phyloP scores from a whole-genome alignment of 176 grass and related monocot species.

The Bolboschoenus planiculmis region DNA sequence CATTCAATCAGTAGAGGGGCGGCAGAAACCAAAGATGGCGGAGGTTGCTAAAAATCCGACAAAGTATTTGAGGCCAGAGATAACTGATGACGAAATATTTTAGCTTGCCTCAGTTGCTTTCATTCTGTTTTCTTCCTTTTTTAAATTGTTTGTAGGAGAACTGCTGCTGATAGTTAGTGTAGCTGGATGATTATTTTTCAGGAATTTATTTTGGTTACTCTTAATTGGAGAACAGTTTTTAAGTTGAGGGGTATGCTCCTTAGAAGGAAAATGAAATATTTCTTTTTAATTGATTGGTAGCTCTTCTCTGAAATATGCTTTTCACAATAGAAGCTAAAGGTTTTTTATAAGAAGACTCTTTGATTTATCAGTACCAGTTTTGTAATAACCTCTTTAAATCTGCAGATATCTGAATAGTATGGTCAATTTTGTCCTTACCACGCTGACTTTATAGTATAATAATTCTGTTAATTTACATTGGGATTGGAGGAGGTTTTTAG shows the following conservation, averaged over 20 bases:
- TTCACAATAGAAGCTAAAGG: neutral
- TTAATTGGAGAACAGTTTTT: neutral
- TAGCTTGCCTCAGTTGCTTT: slow-evolving; percentile 19
- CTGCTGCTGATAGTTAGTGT: slow-evolving; percentile 3
- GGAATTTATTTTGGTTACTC: neutral
- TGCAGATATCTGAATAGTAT: neutral
- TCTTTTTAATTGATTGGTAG: neutral
- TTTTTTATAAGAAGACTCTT: neutral
- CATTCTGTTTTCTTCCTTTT: neutral
- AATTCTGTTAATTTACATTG: neutral
- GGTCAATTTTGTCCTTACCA: neutral
- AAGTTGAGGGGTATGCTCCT: neutral
- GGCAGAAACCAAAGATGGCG: slow-evolving; percentile 49
- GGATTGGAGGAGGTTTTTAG: neutral
- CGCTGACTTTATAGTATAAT: too few species aligned
- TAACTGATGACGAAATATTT: slow-evolving; percentile 89
- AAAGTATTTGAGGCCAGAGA: slow-evolving; percentile 68
- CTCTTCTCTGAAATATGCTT: neutral
- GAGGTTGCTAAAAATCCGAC: slow-evolving; percentile 59
- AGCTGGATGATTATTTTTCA: neutral
- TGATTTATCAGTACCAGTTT: neutral
- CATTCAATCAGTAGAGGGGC: slow-evolving; percentile 47
- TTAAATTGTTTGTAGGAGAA: slow-evolving; percentile 7
- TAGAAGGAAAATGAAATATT: neutral
- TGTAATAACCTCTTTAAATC: neutral